Conservation (phyloP, 345 rosid genomes). For the Gossypium sturtianum region DNA sequence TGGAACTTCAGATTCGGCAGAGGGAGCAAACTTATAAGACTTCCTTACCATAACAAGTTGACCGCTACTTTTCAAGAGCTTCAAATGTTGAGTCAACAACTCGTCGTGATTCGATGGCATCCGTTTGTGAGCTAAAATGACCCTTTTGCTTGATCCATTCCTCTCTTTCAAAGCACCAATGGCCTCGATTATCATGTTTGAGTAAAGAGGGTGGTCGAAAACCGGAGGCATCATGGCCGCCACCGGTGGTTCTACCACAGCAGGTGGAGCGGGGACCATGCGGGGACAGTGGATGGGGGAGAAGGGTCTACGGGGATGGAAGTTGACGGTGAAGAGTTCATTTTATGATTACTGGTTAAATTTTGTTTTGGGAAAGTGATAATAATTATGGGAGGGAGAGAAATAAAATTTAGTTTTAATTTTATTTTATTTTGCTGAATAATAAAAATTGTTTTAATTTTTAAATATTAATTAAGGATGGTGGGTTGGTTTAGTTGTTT, state of each 20-base stretch:
- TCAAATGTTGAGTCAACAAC: conserved; percentile 57
- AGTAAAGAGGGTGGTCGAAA: conserved; percentile 22
- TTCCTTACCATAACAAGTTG: conserved; percentile 48
- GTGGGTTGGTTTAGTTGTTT: no score
- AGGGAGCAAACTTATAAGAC: conserved; percentile 46
- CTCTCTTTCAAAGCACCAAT: conserved; percentile 56
- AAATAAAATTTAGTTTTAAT: not conserved
- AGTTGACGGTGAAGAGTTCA: not conserved
- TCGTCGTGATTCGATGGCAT: conserved; percentile 42
- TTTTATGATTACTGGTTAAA: not conserved
- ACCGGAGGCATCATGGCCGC: not conserved
- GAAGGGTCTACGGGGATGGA: conserved; percentile 11
- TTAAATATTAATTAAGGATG: no score
- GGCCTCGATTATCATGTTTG: conserved; percentile 53
- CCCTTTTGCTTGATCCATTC: conserved; percentile 69
- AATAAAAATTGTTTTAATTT: no score
- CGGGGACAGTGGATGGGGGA: not conserved
- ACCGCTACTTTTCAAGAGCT: conserved; percentile 49
- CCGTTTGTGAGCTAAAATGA: conserved; percentile 37
- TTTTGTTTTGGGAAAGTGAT: not conserved
- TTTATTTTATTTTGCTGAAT: no score
- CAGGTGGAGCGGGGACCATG: not conserved
- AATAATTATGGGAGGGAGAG: not conserved
- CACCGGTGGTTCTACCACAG: not conserved
- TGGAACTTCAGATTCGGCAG: conserved; percentile 26